Conservation (phyloP, 1,284 basidiomycete species). For the Sphagnurus paluster region DNA sequence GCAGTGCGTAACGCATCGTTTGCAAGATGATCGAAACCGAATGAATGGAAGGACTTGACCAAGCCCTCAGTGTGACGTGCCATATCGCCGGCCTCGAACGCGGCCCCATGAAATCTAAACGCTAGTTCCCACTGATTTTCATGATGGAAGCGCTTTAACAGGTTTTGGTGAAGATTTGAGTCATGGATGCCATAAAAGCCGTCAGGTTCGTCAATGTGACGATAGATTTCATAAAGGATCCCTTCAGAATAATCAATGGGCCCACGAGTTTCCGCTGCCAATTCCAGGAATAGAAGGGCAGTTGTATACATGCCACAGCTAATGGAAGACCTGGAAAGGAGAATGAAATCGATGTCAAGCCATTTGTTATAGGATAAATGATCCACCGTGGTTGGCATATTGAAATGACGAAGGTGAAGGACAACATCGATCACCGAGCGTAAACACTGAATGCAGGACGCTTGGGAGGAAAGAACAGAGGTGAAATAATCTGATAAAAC, state of each 20-base stretch:
- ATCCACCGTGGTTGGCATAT: slow-evolving; percentile 28
- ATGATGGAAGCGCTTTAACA: slow-evolving; percentile 87
- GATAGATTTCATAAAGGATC: slow-evolving; percentile 89
- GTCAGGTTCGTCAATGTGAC: slow-evolving; percentile 95
- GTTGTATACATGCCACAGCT: slow-evolving; percentile 85
- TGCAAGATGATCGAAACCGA: slow-evolving; percentile 86
- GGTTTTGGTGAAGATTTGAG: slow-evolving; percentile 72
- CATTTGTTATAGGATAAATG: slow-evolving; percentile 77
- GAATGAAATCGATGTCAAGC: slow-evolving; percentile 76
- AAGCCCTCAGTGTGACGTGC: slow-evolving; percentile 53
- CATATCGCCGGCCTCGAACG: slow-evolving; percentile 61
- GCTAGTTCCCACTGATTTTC: slow-evolving; percentile 92
- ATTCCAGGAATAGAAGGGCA: slow-evolving; percentile 87
- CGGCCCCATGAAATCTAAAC: slow-evolving; percentile 87
- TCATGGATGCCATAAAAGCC: slow-evolving; percentile 94
- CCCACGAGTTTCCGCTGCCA: slow-evolving; percentile 52
- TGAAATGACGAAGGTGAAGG: slow-evolving; percentile 79
- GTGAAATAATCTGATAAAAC: slow-evolving; percentile 67
- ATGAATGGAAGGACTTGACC: slow-evolving; percentile 77
- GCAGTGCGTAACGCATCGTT: slow-evolving; percentile 56
- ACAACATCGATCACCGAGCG: slow-evolving; percentile 75
- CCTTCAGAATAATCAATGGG: slow-evolving; percentile 45
- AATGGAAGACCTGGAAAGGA: slow-evolving; percentile 77
- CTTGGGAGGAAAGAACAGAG: slow-evolving; percentile 47
- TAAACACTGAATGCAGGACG: slow-evolving; percentile 48